Evolutionary conservation across 768 basidiomycete species (phyloP), one percentile per base, ranked within the genome.

Genomic region (Suillus subalutaceus): DNA sequence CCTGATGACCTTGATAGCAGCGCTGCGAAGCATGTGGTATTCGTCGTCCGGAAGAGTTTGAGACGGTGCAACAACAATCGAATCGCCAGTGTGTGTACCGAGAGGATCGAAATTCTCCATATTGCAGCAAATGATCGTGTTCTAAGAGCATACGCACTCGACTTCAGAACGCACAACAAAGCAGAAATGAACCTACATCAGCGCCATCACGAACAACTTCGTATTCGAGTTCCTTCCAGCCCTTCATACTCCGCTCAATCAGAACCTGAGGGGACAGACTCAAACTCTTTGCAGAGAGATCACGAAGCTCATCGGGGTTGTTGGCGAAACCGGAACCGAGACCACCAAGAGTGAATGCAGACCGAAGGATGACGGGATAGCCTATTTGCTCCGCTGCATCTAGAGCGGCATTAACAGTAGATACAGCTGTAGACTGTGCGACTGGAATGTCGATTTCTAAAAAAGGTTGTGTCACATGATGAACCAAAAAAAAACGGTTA

Each of bases 71-170:
- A 99, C 96, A 73, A 99, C 97, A 75, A 99, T 99, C 15, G 97
- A 99, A 78, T 99, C 97, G 71, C 97, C 97, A 23, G 97, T 99
- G 78, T 99, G 97, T 30, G 94, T 99, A 69, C 97, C 97, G 66
- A 99, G 91, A 44, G 97, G 97, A 75, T 99, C 97, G 70, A 99
- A 99, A 81, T 99, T 99, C 81, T 98, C 94, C 94, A 97, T 97
- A 79, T 96, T 96, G 81, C 97, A 99, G 82, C 96, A 98, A 72
- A 98, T 99, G 79, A 99, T 99, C 35, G 96, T 98, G 83, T 99
- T 97, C 93, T 94, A 72, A 20, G 53, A 48, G 6, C 16, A 56
- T 20, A 37, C 26, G 59, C 65, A 57, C 52, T 67, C 74, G 72
- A 35, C 43, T 60, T 68, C 57, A 60, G 64, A 40, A 70, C 62